Conservation (phyloP, 2,329 filamentous ascomycete species). For the Aspergillus jensenii region DNA sequence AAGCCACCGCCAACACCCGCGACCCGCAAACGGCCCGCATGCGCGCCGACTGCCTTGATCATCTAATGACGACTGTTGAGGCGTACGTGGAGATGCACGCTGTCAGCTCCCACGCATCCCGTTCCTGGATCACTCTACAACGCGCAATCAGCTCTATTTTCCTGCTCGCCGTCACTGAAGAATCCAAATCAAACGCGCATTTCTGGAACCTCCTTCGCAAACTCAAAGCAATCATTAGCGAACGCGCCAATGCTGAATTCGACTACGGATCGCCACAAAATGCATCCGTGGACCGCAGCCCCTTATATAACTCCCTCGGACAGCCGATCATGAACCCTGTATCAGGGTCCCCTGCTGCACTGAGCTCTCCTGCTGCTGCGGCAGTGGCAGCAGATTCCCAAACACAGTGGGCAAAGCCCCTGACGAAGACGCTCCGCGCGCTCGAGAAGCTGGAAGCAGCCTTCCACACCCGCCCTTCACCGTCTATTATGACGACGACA, state of each 20-base stretch:
- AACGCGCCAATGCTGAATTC: conserved; percentile 40
- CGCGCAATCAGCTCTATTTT: conserved; percentile 50
- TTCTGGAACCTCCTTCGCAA: conserved; percentile 42
- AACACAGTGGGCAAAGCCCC: conserved; percentile 47
- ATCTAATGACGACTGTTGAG: conserved; percentile 57
- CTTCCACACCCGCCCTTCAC: conserved; percentile 28
- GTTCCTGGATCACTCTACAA: conserved; percentile 49
- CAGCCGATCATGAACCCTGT: conserved; percentile 27
- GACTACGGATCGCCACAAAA: conserved; percentile 24
- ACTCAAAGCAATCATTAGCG: conserved; percentile 45
- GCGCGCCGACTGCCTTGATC: conserved; percentile 56
- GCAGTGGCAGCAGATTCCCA: conserved; percentile 34
- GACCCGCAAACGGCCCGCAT: conserved; percentile 41
- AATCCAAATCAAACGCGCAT: conserved; percentile 42
- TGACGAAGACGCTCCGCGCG: conserved; percentile 47
- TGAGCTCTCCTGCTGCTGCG: conserved; percentile 19
- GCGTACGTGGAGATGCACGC: conserved; percentile 59
- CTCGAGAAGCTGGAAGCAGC: conserved; percentile 47
- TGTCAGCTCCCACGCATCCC: conserved; percentile 42
- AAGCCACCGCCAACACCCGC: conserved; percentile 48
- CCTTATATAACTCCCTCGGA: conserved; percentile 16
- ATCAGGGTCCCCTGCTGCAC: conserved; percentile 27
- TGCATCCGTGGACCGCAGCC: conserved; percentile 8
- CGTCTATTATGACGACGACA: conserved; percentile 9
- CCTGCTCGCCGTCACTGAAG: conserved; percentile 46